Evolutionary conservation across 805 yeast species (phyloP).

Genomic region (Teunomyces stri): DNA sequence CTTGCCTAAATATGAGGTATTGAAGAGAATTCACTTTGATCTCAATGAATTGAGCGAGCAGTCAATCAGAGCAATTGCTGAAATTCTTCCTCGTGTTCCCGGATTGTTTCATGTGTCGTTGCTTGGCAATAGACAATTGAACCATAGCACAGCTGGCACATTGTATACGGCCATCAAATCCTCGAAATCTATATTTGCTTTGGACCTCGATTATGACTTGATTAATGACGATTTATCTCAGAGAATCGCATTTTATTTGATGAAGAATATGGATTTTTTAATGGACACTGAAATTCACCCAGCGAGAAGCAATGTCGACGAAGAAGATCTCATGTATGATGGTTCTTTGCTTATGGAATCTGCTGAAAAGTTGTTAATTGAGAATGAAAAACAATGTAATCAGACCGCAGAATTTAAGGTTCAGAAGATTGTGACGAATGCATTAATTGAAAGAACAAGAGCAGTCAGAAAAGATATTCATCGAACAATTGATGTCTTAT

Average conservation of each 20-base stretch:
- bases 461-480: constrained; percentile 52
- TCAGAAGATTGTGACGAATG: constrained; percentile 46
- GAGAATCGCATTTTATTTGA: constrained; percentile 53
- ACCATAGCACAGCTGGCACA: constrained; percentile 44
- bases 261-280: constrained; percentile 54
- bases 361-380: constrained; percentile 61
- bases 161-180: constrained; percentile 50
- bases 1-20: constrained; percentile 44
- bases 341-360: constrained; percentile 73
- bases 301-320: constrained; percentile 60
- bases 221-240: constrained; percentile 51
- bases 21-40: constrained; percentile 55
- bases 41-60: constrained; percentile 48
- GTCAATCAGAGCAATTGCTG: constrained; percentile 48
- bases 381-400: constrained; percentile 13
- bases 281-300: constrained; percentile 55
- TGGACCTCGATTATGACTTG: constrained; percentile 54
- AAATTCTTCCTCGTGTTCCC: constrained; percentile 46
- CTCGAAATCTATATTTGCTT: constrained; percentile 45
- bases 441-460: constrained; percentile 50
- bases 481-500: constrained; percentile 48
- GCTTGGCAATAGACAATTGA: constrained; percentile 49
- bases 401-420: constrained; percentile 36
- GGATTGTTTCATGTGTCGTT: constrained; percentile 52
- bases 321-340: constrained; percentile 71